Evolutionary conservation across 139 green algal genomes (phyloP).

Genomic region (Picochlorum sp.): DNA sequence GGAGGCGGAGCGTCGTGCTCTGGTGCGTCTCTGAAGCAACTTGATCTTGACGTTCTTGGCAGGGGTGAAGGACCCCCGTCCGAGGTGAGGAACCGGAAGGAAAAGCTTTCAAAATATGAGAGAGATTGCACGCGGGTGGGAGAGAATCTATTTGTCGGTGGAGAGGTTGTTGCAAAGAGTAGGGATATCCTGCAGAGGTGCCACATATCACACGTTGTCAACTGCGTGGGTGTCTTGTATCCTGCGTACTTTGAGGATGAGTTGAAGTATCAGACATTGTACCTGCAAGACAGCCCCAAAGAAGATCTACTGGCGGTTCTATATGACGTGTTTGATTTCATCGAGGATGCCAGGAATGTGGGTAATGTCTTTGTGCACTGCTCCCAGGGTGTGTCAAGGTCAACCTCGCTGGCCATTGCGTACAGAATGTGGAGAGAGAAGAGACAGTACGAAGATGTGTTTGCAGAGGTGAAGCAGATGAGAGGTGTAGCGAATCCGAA

Average conservation of each 20-base stretch:
- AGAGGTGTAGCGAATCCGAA: conserved; percentile 88
- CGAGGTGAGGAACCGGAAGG: conserved; percentile 49
- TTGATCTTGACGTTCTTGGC: conserved; percentile 45
- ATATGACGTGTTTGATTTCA: conserved; percentile 94
- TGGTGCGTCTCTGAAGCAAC: neutral
- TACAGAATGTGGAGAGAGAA: conserved; percentile 88
- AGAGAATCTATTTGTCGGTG: conserved; percentile 71
- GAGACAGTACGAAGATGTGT: conserved; percentile 74
- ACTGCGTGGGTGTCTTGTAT: conserved; percentile 91
- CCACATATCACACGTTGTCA: conserved; percentile 91
- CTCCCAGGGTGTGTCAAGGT: conserved; percentile 86
- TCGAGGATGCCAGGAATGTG: conserved; percentile 44
- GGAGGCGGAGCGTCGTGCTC: too few species aligned
- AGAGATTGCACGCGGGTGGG: conserved; percentile 63
- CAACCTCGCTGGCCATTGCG: conserved; percentile 74
- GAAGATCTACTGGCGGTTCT: conserved; percentile 90
- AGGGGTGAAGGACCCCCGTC: conserved; percentile 49
- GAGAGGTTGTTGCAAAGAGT: conserved; percentile 76
- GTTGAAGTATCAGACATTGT: conserved; percentile 79
- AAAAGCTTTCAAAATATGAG: conserved; percentile 66
- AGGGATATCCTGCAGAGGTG: conserved; percentile 49
- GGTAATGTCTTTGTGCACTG: conserved; percentile 85
- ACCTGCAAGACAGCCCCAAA: conserved; percentile 76
- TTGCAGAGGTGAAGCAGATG: conserved; percentile 62
- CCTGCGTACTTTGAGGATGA: conserved; percentile 76